These are phyloP conservation scores for Kodamaea suecica DNA, from an alignment of 1,139 yeast genomes.

Conservation along the genomic window DNA sequence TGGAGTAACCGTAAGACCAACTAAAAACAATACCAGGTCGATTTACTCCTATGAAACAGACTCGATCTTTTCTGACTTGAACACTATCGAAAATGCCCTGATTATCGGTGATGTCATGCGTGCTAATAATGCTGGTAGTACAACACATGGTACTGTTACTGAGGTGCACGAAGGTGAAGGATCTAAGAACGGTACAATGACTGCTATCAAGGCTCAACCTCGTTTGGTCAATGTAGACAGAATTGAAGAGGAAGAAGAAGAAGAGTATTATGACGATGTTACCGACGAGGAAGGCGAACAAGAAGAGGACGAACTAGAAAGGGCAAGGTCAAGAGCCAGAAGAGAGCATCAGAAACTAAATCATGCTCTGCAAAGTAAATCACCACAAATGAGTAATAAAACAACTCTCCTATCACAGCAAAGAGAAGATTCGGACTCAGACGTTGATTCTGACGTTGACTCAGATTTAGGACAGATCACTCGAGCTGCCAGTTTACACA, in stretches of 20 bases:
- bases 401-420: background rate
- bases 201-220: constrained; percentile 72
- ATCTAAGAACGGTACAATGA: constrained; percentile 38
- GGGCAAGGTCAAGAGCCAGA: background rate
- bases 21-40: constrained; percentile 45
- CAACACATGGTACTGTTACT: constrained; percentile 5
- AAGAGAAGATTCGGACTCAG: constrained; percentile 4
- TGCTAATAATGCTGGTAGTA: constrained; percentile 22
- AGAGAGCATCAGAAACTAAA: background rate
- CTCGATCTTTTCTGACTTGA: constrained; percentile 50
- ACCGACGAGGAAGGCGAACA: constrained; percentile 16
- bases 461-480: constrained; percentile 47
- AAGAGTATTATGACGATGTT: constrained; percentile 29
- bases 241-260: constrained; percentile 51
- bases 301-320: constrained; percentile 11
- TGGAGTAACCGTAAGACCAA: constrained; percentile 74
- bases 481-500: constrained; percentile 41
- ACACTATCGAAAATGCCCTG: constrained; percentile 53
- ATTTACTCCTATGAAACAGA: constrained; percentile 50
- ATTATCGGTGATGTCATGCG: constrained; percentile 49
- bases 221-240: constrained; percentile 56
- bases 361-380: background rate
- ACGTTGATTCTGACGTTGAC: constrained; percentile 43
- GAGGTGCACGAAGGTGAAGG: constrained; percentile 9
- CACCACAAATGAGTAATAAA: background rate